Percentiles rank a stretch among this genome's conserved stretches.
Conservation (phyloP, 768 basidiomycete species). For the Russula lepida region DNA sequence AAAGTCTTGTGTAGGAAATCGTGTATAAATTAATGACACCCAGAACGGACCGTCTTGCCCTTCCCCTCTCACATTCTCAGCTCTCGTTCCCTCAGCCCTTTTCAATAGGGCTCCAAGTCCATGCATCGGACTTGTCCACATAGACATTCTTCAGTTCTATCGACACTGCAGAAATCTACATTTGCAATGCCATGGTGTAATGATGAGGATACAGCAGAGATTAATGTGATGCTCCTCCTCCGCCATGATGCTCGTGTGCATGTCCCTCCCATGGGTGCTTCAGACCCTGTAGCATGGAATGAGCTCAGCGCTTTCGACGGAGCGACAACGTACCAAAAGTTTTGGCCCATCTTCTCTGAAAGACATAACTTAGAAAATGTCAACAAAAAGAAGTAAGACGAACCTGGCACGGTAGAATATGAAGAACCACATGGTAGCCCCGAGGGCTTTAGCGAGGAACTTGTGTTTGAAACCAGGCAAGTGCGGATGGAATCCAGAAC, state of each 20-base stretch:
- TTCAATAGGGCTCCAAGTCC: no score
- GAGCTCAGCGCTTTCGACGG: background rate
- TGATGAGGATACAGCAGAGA: background rate
- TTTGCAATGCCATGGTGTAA: background rate
- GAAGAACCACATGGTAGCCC: constrained; percentile 98
- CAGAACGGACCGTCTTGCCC: no score
- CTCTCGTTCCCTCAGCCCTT: no score
- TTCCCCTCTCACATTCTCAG: no score
- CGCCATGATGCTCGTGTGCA: constrained; percentile 36
- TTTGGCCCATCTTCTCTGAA: constrained; percentile 32
- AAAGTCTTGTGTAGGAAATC: no score
- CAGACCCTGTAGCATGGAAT: constrained; percentile 25
- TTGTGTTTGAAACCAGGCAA: constrained; percentile 69
- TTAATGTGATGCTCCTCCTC: constrained; percentile 35
- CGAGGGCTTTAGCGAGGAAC: constrained; percentile 76
- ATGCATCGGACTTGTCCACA: background rate
- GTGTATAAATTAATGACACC: no score
- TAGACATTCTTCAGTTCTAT: background rate
- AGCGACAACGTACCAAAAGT: constrained; percentile 26
- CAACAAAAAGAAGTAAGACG: constrained; percentile 27
- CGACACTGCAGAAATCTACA: background rate
- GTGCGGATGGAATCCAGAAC: constrained; percentile 82
- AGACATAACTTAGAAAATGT: background rate
- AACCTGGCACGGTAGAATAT: constrained; percentile 94
- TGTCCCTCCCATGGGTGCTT: constrained; percentile 60